phyloP scores from a whole-genome alignment of 352 stramenopile genomes.

The Phytophthora hibernalis region DNA sequence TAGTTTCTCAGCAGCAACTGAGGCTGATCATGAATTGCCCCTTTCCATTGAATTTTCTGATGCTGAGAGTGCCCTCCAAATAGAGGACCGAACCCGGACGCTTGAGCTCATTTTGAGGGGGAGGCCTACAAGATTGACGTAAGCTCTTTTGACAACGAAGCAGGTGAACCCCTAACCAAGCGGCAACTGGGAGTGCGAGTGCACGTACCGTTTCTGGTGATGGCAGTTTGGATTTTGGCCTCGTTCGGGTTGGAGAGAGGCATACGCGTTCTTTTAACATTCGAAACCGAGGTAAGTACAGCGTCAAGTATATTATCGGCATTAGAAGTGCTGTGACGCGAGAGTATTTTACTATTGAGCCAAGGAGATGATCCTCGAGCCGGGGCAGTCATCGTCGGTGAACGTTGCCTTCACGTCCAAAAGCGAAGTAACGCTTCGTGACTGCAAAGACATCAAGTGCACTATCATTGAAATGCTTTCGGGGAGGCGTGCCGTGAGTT shows the following conservation, averaged over 20 bases:
- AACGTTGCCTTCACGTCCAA: slow-evolving; percentile 83
- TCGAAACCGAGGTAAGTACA: slow-evolving; percentile 94
- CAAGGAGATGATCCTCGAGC: slow-evolving; percentile 79
- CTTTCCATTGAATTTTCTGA: slow-evolving; percentile 89
- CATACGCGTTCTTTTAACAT: slow-evolving; percentile 84
- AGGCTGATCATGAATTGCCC: slow-evolving; percentile 68
- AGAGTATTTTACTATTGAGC: slow-evolving; percentile 86
- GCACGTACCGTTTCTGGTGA: slow-evolving; percentile 33
- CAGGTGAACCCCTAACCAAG: slow-evolving; percentile 18
- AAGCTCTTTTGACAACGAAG: slow-evolving; percentile 73
- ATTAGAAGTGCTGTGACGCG: slow-evolving; percentile 57
- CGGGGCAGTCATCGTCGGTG: slow-evolving; percentile 71
- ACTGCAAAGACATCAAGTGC: slow-evolving; percentile 94
- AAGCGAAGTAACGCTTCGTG: slow-evolving; percentile 83
- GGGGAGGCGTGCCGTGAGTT: slow-evolving; percentile 92
- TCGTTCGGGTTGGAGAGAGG: slow-evolving; percentile 92
- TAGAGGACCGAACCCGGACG: slow-evolving; percentile 43
- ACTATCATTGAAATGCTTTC: slow-evolving; percentile 93
- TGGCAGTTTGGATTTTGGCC: slow-evolving; percentile 91
- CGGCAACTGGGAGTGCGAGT: background rate
- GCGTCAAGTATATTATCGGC: slow-evolving; percentile 87
- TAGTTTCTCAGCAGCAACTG: slow-evolving; percentile 69
- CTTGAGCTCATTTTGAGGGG: slow-evolving; percentile 54
- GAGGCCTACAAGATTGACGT: slow-evolving; percentile 94
- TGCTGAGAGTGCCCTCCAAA: slow-evolving; percentile 64